Evolutionary conservation across 2,329 filamentous ascomycete species (phyloP), one percentile per base, ranked within the genome.

Genomic region (Rutstroemia sp.): DNA sequence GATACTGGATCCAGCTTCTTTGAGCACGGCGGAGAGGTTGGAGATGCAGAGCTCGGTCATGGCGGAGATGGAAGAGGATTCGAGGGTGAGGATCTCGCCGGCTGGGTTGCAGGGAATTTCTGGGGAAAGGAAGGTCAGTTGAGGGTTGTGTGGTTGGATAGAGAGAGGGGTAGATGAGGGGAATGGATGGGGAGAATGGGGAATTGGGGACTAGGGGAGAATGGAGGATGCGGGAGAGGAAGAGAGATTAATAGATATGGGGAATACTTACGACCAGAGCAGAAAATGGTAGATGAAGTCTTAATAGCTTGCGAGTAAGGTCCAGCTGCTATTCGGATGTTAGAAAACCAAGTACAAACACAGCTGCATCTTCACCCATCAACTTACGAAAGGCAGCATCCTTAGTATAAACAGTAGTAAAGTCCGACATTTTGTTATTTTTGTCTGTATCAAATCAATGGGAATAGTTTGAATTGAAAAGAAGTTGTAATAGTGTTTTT

Each of bases 21-120:
- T 82, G 53, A 99, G 83, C 56, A 99, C 91, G 45, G 89, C 88
- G 72, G 86, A 80, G 68, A 97, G 80, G 76, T 96, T 96, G 74
- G 87, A 77, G 74, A 89, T 83, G 75, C 81, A 84, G 66, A 79
- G 76, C 49, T 76, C 75, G 30, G 83, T 86, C 77, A 85, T 83
- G 64, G 91, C 76, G 69, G 78, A 75, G 64, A 87, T 85, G 65
- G 75, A 76, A 62, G 81, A 82, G 68, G 79, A 73, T 48, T 83
- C 79, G 65, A 65, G 63, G 17, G 65, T 68, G 46, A 69, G 63
- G 56, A 70, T 66, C 34, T 63, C 63, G 54, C 68, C 68, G 34
- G 59, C 46, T 5, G 65, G 40, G 10, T 57, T 65, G 61, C 64
- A 68, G 21, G 68, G 68, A 38, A 70, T 70, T 60, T 69, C 81